Conservation (phyloP, 768 basidiomycete species). For the Ephemerocybe angulata region DNA sequence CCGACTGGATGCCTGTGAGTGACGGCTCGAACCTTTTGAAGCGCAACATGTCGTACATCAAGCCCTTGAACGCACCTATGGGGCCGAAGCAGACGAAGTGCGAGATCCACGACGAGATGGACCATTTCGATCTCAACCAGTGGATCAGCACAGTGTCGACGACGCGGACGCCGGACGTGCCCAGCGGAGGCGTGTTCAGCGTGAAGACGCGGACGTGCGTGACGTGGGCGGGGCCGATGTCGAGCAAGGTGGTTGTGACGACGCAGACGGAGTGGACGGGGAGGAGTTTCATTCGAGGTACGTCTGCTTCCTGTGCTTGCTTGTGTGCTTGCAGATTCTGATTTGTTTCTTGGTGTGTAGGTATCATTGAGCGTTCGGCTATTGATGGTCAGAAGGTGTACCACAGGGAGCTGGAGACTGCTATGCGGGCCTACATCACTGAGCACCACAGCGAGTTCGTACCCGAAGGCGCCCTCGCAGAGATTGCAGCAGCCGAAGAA, state of each 20-base stretch:
- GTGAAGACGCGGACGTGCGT: conserved; percentile 95
- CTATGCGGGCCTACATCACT: conserved; percentile 86
- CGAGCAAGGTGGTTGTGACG: conserved; percentile 79
- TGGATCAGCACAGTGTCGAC: conserved; percentile 82
- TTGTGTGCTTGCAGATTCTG: not conserved
- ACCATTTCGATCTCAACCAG: conserved; percentile 78
- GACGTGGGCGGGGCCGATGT: conserved; percentile 83
- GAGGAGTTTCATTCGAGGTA: conserved; percentile 93
- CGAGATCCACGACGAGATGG: conserved; percentile 85
- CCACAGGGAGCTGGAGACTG: conserved; percentile 75
- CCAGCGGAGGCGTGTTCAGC: conserved; percentile 86
- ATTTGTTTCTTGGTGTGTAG: conserved; percentile 37
- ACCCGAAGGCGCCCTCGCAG: conserved; percentile 66
- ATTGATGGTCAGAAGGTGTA: conserved; percentile 91
- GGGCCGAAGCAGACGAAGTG: conserved; percentile 96
- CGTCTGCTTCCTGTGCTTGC: conserved; percentile 1
- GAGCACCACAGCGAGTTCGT: conserved; percentile 89
- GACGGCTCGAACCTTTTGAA: conserved; percentile 66
- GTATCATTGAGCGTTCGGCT: conserved; percentile 88
- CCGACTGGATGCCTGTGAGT: conserved; percentile 81
- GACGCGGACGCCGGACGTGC: conserved; percentile 91
- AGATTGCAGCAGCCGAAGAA: conserved; percentile 35
- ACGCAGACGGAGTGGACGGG: conserved; percentile 96
- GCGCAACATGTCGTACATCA: conserved; percentile 95
- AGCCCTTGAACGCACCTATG: conserved; percentile 80